These are phyloP conservation scores for Pythium vanterpoolii DNA, from an alignment of 352 stramenopile genomes.

Conservation along the genomic window DNA sequence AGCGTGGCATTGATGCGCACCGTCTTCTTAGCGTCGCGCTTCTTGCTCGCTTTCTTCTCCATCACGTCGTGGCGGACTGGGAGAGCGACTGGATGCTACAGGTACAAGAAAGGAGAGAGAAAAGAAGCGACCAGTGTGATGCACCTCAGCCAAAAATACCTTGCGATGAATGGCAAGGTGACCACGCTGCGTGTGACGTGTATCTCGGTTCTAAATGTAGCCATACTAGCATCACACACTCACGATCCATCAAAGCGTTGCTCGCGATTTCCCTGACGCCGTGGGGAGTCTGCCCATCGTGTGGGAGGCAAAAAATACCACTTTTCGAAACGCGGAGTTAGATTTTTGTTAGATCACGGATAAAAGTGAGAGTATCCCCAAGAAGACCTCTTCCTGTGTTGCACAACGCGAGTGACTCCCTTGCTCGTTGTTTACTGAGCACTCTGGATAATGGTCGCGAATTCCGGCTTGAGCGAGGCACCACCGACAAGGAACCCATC, in stretches of 20 bases:
- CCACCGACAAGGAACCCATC: conserved; percentile 95
- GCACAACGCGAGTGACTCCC: neutral
- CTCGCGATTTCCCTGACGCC: too few species aligned
- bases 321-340: neutral
- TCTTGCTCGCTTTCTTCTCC: conserved; percentile 24
- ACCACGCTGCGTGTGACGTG: neutral
- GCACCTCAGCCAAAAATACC: conserved; percentile 12
- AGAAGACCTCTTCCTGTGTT: neutral
- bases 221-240: too few species aligned
- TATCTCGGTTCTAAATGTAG: conserved; percentile 1
- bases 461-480: conserved; percentile 92
- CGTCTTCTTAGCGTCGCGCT: conserved; percentile 35
- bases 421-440: conserved; percentile 33
- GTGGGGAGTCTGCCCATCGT: too few species aligned
- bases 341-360: conserved; percentile 3
- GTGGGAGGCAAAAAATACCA: too few species aligned
- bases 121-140: neutral
- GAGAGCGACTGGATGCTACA: neutral
- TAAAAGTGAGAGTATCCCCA: neutral
- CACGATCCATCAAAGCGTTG: too few species aligned
- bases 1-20: conserved; percentile 75
- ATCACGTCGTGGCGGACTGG: conserved; percentile 6
- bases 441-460: conserved; percentile 82
- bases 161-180: neutral
- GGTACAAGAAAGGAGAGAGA: neutral